phyloP scores from a whole-genome alignment of 2,329 filamentous ascomycete species.

The Colletotrichum paranaense region DNA sequence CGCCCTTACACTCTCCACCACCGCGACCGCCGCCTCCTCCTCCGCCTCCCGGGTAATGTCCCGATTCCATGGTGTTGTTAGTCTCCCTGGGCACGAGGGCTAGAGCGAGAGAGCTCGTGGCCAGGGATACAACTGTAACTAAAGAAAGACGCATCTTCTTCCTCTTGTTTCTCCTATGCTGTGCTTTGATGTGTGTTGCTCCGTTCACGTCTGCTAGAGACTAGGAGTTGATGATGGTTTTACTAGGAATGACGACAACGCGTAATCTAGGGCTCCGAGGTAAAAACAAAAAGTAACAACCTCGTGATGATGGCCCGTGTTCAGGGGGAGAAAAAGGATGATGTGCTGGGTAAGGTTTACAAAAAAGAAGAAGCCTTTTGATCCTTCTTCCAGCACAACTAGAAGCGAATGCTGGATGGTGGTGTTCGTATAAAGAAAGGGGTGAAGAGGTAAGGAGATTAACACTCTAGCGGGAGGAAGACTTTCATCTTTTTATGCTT shows the following conservation, averaged over 20 bases:
- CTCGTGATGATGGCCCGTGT: not conserved
- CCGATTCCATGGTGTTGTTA: not conserved
- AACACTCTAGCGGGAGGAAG: not conserved
- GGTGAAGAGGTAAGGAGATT: not conserved
- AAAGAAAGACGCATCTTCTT: conserved; percentile 27
- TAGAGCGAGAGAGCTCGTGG: conserved; percentile 25
- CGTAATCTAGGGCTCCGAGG: not conserved
- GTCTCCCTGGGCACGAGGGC: not conserved
- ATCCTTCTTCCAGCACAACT: not conserved
- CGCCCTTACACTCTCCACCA: not conserved
- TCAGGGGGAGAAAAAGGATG: not conserved
- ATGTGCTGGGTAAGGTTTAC: not conserved
- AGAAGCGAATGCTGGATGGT: conserved; percentile 10
- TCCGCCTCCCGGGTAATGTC: not conserved
- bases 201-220: not conserved
- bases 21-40: not conserved
- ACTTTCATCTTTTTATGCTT: conserved; percentile 20
- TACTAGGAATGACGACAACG: not conserved
- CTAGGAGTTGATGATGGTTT: not conserved
- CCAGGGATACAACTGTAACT: conserved; percentile 24
- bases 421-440: not conserved
- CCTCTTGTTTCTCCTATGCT: not conserved
- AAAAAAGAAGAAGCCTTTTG: not conserved
- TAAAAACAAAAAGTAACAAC: not conserved
- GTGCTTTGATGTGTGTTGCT: not conserved